Evolutionary conservation across 176 grass and related monocot genomes (phyloP).

Genomic region (Oryza punctata): DNA sequence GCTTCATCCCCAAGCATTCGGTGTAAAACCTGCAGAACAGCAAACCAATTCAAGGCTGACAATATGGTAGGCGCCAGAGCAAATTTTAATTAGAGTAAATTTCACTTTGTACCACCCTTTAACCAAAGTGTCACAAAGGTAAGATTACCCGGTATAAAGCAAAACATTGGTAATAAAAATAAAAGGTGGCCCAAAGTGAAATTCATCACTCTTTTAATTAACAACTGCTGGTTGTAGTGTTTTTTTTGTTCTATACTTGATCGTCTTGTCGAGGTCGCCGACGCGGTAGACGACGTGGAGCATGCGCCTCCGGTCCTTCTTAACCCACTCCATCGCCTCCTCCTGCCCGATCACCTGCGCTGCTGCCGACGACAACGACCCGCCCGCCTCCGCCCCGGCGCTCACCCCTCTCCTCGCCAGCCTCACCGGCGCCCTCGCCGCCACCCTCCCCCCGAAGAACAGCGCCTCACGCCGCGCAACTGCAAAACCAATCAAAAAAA

Average conservation of each 20-base stretch:
- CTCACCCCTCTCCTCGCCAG: constrained; percentile 50
- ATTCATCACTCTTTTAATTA: too few species aligned
- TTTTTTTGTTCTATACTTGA: constrained; percentile 56
- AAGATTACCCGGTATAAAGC: too few species aligned
- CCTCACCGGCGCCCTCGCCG: constrained; percentile 39
- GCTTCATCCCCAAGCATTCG: constrained; percentile 91
- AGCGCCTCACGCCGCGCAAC: constrained; percentile 50
- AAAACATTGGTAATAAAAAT: too few species aligned
- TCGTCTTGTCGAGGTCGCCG: constrained; percentile 94
- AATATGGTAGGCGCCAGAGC: neutral
- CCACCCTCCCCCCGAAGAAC: constrained; percentile 45
- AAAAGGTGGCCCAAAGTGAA: too few species aligned
- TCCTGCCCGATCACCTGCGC: constrained; percentile 52
- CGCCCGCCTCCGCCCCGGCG: constrained; percentile 33
- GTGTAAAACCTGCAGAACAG: constrained; percentile 76
- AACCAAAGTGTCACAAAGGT: too few species aligned
- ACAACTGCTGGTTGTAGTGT: neutral
- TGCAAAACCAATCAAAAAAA: constrained; percentile 26
- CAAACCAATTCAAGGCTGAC: constrained; percentile 16
- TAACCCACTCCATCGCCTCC: constrained; percentile 79
- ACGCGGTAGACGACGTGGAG: constrained; percentile 94
- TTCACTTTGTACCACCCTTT: too few species aligned
- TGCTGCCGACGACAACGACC: constrained; percentile 42
- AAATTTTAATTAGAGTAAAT: neutral
- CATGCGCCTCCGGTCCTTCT: constrained; percentile 73